A percentile compares a stretch with the other conserved stretches of the same genome.
Conservation (phyloP, 345 rosid genomes). For the Litchi chinensis region DNA sequence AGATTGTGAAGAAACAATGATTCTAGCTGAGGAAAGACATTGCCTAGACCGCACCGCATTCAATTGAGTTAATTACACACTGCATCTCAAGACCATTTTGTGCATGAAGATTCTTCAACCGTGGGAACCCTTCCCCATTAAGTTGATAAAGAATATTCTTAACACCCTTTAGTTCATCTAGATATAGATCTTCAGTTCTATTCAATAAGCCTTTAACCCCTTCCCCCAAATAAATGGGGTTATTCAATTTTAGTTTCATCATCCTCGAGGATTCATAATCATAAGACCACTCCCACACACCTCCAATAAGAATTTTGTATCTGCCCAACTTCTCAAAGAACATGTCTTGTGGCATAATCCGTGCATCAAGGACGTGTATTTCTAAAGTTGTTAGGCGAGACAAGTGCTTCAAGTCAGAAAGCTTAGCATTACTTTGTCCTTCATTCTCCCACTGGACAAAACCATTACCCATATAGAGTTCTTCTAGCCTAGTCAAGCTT, state of each 20-base stretch:
- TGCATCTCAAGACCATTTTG: constrained; percentile 14
- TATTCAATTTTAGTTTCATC: constrained; percentile 17
- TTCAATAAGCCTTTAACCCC: constrained; percentile 4
- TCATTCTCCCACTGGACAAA: constrained; percentile 24
- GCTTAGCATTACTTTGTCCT: constrained; percentile 16
- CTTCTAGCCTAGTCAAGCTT: constrained; percentile 27
- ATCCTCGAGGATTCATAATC: neutral
- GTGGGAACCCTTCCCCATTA: constrained; percentile 22
- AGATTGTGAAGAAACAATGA: constrained; percentile 14
- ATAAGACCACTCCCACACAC: constrained; percentile 5
- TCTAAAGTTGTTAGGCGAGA: constrained; percentile 6
- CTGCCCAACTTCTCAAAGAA: constrained; percentile 6
- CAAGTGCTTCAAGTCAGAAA: constrained; percentile 27
- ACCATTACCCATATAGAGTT: constrained; percentile 9
- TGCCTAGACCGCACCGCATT: neutral
- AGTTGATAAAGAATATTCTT: constrained; percentile 14
- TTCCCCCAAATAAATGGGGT: neutral
- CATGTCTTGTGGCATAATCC: constrained; percentile 12
- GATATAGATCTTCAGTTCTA: constrained; percentile 16
- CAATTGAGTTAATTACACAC: neutral
- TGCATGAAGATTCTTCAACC: constrained; percentile 18
- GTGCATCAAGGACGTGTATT: constrained; percentile 13
- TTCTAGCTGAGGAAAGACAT: constrained; percentile 7
- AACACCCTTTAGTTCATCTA: constrained; percentile 1
- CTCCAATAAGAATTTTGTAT: neutral